Evolutionary conservation across 192 early-diverging fungal species (phyloP).

Genomic region (Linnemannia elongata): DNA sequence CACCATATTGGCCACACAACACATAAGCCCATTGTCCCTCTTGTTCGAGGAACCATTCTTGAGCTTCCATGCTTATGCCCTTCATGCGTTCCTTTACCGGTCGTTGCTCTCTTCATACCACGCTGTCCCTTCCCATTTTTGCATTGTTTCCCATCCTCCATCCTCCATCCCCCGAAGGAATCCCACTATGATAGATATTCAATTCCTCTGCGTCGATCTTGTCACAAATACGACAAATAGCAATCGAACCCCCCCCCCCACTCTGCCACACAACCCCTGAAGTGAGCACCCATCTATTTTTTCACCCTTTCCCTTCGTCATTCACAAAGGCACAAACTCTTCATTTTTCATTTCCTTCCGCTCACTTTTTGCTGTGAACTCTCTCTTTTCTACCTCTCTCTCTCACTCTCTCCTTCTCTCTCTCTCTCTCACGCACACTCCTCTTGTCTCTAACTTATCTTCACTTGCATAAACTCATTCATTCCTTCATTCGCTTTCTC

Average conservation of each 20-base stretch:
- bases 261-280: not conserved
- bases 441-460: not conserved
- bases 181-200: not conserved
- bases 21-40: not conserved
- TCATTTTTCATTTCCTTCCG: not conserved
- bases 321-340: not conserved
- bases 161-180: too few species aligned
- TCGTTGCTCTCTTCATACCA: not conserved
- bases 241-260: not conserved
- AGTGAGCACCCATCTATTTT: constrained; percentile 1
- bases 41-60: not conserved
- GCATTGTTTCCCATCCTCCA: not conserved
- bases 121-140: not conserved
- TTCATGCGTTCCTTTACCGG: not conserved
- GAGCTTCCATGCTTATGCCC: too few species aligned
- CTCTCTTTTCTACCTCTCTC: not conserved
- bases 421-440: not conserved
- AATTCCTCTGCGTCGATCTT: not conserved
- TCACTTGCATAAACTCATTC: too few species aligned
- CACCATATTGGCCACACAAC: not conserved
- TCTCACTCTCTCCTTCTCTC: not conserved
- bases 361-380: too few species aligned
- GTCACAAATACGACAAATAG: not conserved
- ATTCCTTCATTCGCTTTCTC: not conserved
- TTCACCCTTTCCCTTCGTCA: not conserved